Evolutionary conservation across 169 alveolate genomes (phyloP).

Genomic region (Theileria orientalis): DNA sequence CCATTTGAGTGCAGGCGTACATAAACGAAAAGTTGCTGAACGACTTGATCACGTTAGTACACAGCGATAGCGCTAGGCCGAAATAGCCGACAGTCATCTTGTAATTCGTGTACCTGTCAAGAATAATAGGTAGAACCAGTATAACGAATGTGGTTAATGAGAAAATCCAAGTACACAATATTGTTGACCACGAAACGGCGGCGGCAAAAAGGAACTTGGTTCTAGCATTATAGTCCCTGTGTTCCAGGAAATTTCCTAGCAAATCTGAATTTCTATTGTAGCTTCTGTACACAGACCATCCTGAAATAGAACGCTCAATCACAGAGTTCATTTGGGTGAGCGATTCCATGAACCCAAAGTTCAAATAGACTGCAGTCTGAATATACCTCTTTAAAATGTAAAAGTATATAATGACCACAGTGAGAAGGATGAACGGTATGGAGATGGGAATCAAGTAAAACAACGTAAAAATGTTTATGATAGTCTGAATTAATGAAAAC

Average conservation of each 20-base stretch:
- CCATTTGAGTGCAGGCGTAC: no score
- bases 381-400: constrained; percentile 2
- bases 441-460: no score
- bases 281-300: constrained; percentile 43
- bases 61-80: no score
- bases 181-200: not conserved
- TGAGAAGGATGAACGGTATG: constrained; percentile 21
- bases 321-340: constrained; percentile 24
- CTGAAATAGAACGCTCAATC: constrained; percentile 29
- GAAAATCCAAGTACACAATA: not conserved
- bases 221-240: constrained; percentile 15
- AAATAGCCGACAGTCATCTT: no score
- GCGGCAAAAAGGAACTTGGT: no score
- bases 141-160: not conserved
- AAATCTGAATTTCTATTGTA: constrained; percentile 28
- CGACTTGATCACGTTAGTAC: no score
- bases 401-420: not conserved
- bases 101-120: not conserved
- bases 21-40: no score
- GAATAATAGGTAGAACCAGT: not conserved
- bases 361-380: constrained; percentile 18
- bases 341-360: constrained; percentile 21
- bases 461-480: not conserved
- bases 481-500: not conserved
- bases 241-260: not conserved